phyloP scores from a whole-genome alignment of 305 asterid genomes.

The Fraxinus sp. region DNA sequence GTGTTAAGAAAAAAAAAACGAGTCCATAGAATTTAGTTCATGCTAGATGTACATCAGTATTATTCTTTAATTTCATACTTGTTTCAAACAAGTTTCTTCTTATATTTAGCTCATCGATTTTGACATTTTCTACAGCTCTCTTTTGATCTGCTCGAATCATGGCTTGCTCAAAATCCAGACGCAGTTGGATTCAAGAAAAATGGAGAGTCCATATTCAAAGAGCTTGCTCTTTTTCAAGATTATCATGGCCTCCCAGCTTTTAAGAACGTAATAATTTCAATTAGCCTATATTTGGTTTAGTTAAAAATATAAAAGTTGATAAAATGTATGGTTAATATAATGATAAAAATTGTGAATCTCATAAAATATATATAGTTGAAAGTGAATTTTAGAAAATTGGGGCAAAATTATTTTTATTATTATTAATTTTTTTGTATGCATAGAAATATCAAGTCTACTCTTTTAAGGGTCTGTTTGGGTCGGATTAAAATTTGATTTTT shows the following conservation, averaged over 20 bases:
- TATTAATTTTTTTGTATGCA: too few species aligned
- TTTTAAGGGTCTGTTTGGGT: too few species aligned
- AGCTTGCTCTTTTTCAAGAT: conserved; percentile 48
- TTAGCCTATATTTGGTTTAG: background rate
- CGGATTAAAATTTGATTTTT: too few species aligned
- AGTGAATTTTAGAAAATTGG: too few species aligned
- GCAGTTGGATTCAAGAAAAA: conserved; percentile 35
- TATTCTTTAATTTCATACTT: background rate
- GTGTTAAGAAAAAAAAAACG: background rate
- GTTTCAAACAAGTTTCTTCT: background rate
- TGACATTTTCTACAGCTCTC: conserved; percentile 31
- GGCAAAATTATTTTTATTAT: background rate
- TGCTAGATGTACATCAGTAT: too few species aligned
- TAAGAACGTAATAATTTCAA: conserved; percentile 26
- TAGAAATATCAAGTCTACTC: too few species aligned
- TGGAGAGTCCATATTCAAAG: conserved; percentile 40
- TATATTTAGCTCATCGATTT: background rate
- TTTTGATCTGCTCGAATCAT: conserved; percentile 39
- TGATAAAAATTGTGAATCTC: too few species aligned
- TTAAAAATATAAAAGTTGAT: too few species aligned
- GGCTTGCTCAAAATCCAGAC: conserved; percentile 44
- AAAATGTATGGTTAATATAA: background rate
- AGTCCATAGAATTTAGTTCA: background rate
- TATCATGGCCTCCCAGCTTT: conserved; percentile 48
- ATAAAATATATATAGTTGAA: background rate